These are phyloP conservation scores for Dictyophora rubrovolvata DNA, from an alignment of 768 basidiomycete genomes.

Conservation along the genomic window DNA sequence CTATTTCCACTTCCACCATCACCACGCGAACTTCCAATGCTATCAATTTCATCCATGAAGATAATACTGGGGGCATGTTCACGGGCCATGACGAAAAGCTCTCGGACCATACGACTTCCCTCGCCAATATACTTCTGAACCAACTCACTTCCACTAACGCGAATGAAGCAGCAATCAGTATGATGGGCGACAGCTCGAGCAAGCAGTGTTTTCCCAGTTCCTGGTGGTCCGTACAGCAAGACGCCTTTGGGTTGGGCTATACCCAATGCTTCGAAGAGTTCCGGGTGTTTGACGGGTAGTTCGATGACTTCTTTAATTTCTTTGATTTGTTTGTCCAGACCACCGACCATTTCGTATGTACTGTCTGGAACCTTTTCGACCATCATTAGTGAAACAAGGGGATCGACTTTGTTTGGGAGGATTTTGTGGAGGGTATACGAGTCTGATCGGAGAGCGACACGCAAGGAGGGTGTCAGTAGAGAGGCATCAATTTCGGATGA, in stretches of 20 bases:
- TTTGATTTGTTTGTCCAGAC: conserved; percentile 94
- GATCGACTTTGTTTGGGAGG: conserved; percentile 95
- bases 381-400: conserved; percentile 98
- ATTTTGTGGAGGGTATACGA: conserved; percentile 96
- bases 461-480: conserved; percentile 72
- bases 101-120: conserved; percentile 92
- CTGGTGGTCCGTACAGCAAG: conserved; percentile 89
- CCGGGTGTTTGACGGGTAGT: conserved; percentile 93
- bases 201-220: conserved; percentile 91
- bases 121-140: conserved; percentile 99
- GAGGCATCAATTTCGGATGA: conserved; percentile 66
- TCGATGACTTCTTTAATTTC: conserved; percentile 99
- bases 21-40: conserved; percentile 87
- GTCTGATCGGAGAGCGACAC: conserved; percentile 92
- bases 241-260: conserved; percentile 98
- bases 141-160: conserved; percentile 86
- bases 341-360: conserved; percentile 99
- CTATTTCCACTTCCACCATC: conserved; percentile 62
- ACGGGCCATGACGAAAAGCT: conserved; percentile 95
- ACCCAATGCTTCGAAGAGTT: conserved; percentile 90
- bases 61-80: conserved; percentile 98
- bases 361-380: conserved; percentile 99
- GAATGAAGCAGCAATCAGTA: conserved; percentile 96
- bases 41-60: conserved; percentile 99
- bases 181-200: conserved; percentile 96